These are phyloP conservation scores for Crithidia bombi DNA, from an alignment of 208 protist species.

Conservation along the genomic window DNA sequence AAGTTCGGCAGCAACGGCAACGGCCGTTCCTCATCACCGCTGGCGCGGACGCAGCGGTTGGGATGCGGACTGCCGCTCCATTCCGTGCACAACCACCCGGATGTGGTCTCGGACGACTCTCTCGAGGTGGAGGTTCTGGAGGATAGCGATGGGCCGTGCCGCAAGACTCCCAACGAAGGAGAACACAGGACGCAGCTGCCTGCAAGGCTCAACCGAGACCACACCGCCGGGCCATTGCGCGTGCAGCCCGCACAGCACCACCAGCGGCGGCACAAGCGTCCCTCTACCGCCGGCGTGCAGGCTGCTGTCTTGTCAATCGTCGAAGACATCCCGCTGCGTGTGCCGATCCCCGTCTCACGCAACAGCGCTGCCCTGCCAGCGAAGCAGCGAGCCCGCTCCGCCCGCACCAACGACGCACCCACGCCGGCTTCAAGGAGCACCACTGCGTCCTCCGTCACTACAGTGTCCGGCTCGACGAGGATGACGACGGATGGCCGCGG, in stretches of 20 bases:
- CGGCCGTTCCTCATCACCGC: not conserved
- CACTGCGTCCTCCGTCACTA: too few relatives aligned
- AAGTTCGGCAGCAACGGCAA: not conserved
- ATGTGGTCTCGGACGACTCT: conserved; percentile 32
- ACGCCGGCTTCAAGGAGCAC: too few relatives aligned
- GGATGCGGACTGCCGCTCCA: not conserved
- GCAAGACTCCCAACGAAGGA: too few relatives aligned
- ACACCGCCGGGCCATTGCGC: not conserved
- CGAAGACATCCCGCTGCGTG: not conserved
- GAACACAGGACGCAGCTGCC: not conserved
- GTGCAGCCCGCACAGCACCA: not conserved
- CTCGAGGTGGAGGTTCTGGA: conserved; percentile 37
- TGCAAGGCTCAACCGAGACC: not conserved
- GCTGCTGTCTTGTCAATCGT: not conserved
- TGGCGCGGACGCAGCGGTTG: conserved; percentile 3
- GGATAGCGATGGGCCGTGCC: not conserved
- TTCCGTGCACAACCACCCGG: not conserved
- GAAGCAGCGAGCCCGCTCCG: conserved; percentile 23
- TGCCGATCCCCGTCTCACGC: not conserved
- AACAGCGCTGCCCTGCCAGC: not conserved
- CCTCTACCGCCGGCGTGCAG: conserved; percentile 28
- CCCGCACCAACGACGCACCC: conserved; percentile 5
- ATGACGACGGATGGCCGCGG: not conserved
- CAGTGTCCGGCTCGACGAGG: not conserved
- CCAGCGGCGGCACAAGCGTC: conserved; percentile 7